Conservation (phyloP, 1,284 basidiomycete species). For the Cystobasidium sp. region DNA sequence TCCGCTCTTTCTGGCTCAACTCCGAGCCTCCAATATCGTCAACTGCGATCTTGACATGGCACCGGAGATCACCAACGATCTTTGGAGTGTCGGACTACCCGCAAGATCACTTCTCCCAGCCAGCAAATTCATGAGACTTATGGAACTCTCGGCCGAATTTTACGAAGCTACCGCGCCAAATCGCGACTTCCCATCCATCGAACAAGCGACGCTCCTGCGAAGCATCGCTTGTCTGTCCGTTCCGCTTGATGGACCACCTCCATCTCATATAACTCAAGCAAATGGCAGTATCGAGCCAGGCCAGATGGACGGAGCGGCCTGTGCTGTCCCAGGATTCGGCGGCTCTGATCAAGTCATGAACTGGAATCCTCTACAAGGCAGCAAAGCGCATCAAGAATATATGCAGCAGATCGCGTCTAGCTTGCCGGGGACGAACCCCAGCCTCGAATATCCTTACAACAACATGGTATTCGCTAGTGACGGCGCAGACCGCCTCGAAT, state of each 20-base stretch:
- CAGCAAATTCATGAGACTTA: conserved; percentile 39
- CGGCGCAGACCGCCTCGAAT: conserved; percentile 31
- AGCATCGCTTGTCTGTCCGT: conserved; percentile 36
- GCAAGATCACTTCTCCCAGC: conserved; percentile 29
- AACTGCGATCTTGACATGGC: conserved; percentile 44
- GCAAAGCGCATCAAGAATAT: conserved; percentile 33
- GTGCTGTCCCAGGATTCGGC: conserved; percentile 9
- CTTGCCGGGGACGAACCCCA: conserved; percentile 22
- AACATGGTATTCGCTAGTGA: conserved; percentile 37
- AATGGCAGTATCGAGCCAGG: background rate
- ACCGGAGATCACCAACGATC: conserved; percentile 42
- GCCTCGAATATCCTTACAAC: conserved; percentile 38
- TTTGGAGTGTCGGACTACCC: conserved; percentile 33
- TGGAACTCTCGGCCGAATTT: conserved; percentile 40
- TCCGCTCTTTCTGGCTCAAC: conserved; percentile 39
- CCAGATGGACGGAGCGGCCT: conserved; percentile 2
- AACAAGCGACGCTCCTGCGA: conserved; percentile 35
- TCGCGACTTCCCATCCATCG: conserved; percentile 32
- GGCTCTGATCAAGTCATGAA: background rate
- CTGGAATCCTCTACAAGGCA: conserved; percentile 28
- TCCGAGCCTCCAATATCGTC: conserved; percentile 36
- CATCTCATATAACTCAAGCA: background rate
- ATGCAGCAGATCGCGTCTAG: conserved; percentile 36
- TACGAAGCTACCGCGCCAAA: conserved; percentile 39
- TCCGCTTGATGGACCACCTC: conserved; percentile 8